A percentile compares a stretch with the other conserved stretches of the same genome.
phyloP scores from a whole-genome alignment of 768 basidiomycete species.

The Lyophyllum semitale region DNA sequence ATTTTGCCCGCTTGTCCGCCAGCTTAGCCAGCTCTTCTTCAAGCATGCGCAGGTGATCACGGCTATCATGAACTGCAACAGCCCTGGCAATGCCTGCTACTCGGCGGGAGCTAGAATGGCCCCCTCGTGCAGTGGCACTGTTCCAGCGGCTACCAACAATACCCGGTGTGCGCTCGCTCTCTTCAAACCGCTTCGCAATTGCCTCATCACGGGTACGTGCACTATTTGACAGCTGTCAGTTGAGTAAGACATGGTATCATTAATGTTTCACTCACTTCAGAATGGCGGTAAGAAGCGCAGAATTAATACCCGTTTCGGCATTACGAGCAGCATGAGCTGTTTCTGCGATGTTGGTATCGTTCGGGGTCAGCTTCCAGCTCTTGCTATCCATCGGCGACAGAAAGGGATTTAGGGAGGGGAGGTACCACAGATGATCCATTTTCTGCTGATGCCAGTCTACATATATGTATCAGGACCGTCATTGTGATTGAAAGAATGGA shows the following conservation, averaged over 20 bases:
- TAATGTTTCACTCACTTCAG: background rate
- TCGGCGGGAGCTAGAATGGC: background rate
- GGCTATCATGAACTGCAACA: background rate
- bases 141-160: background rate
- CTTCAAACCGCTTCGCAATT: background rate
- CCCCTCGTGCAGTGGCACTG: background rate
- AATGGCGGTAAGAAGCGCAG: conserved; percentile 12
- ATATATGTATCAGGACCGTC: background rate
- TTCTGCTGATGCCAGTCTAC: conserved; percentile 22
- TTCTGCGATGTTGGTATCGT: conserved; percentile 22
- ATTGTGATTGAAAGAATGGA: no score
- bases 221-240: background rate
- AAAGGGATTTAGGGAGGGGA: conserved; percentile 18
- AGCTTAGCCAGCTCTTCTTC: background rate
- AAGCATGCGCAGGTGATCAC: background rate
- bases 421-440: conserved; percentile 15
- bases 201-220: background rate
- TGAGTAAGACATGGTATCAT: background rate
- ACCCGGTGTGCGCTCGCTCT: background rate
- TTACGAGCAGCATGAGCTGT: no score
- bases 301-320: conserved; percentile 9
- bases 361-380: conserved; percentile 16
- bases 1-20: background rate
- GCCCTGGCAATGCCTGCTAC: background rate
- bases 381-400: conserved; percentile 14